Evolutionary conservation across 371 early-diverging fungal genomes (phyloP).

Genomic region (Pancytospora philotis): DNA sequence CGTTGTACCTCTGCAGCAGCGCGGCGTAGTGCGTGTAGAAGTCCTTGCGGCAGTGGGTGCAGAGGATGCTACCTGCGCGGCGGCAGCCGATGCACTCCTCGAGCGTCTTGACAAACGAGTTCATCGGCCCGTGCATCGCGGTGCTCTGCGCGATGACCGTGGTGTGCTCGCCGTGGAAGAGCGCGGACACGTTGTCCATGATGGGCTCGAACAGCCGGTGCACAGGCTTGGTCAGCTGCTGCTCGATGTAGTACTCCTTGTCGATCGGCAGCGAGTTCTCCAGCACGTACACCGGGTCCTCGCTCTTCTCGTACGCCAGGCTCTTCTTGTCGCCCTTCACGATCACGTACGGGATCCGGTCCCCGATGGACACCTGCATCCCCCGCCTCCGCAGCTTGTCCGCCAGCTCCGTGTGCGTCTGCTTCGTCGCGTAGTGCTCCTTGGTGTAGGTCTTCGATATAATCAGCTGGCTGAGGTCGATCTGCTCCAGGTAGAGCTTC

Average conservation of each 20-base stretch:
- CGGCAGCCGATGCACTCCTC: constrained; percentile 85
- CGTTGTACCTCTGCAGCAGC: constrained; percentile 63
- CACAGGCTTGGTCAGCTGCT: constrained; percentile 90
- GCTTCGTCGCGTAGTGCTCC: constrained; percentile 80
- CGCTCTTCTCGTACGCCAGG: constrained; percentile 87
- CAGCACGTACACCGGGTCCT: constrained; percentile 94
- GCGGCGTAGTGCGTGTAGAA: constrained; percentile 68
- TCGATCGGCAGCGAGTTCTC: constrained; percentile 96
- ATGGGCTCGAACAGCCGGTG: constrained; percentile 93
- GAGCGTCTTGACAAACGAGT: constrained; percentile 77
- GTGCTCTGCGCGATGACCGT: constrained; percentile 69
- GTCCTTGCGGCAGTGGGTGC: constrained; percentile 62
- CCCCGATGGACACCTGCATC: constrained; percentile 72
- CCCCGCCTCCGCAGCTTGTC: constrained; percentile 80
- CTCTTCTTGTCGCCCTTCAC: constrained; percentile 72
- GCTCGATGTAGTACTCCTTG: constrained; percentile 90
- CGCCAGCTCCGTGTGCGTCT: constrained; percentile 89
- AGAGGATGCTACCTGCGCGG: constrained; percentile 67
- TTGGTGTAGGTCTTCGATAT: constrained; percentile 92
- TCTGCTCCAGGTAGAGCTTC: constrained; percentile 81
- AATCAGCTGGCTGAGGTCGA: constrained; percentile 88
- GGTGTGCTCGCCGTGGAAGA: constrained; percentile 75
- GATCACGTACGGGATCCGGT: constrained; percentile 97
- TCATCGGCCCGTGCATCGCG: constrained; percentile 75
- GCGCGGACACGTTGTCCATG: constrained; percentile 72